These are phyloP conservation scores for Gaeumannomyces sp. DNA, from an alignment of 2,329 filamentous ascomycete genomes.

Conservation along the genomic window DNA sequence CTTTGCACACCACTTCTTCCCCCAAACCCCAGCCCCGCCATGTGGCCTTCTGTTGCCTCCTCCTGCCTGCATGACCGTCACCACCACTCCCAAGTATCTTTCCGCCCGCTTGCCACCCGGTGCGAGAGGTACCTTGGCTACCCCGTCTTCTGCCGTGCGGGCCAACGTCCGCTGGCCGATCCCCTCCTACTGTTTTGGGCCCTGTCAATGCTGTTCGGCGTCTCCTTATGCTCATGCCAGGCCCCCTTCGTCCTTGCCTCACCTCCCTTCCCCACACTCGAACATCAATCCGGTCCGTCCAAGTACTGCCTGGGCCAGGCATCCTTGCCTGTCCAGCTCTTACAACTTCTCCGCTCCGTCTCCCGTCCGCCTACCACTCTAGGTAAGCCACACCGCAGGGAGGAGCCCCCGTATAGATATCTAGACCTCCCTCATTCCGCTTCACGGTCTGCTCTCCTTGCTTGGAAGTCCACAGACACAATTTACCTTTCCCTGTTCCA, in stretches of 20 bases:
- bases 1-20: conserved; percentile 20
- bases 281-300: conserved; percentile 29
- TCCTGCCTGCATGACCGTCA: conserved; percentile 19
- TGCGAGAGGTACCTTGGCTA: conserved; percentile 3
- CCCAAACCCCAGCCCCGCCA: conserved; percentile 30
- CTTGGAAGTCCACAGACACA: neutral
- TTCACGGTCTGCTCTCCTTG: conserved; percentile 15
- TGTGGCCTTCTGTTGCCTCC: conserved; percentile 22
- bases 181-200: conserved; percentile 30
- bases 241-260: conserved; percentile 16
- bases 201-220: conserved; percentile 30
- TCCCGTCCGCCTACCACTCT: neutral
- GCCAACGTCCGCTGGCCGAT: conserved; percentile 26
- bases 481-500: neutral
- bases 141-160: conserved; percentile 25
- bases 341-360: neutral
- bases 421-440: conserved; percentile 20
- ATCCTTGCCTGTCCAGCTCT: conserved; percentile 19
- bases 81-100: conserved; percentile 21
- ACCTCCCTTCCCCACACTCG: conserved; percentile 25
- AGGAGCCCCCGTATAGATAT: conserved; percentile 25
- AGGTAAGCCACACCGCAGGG: neutral
- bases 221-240: conserved; percentile 32
- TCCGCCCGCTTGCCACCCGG: conserved; percentile 4
- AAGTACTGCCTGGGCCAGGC: conserved; percentile 27